Evolutionary conservation across 129 eudicot genomes (phyloP).

Genomic region (Apium graveolens): DNA sequence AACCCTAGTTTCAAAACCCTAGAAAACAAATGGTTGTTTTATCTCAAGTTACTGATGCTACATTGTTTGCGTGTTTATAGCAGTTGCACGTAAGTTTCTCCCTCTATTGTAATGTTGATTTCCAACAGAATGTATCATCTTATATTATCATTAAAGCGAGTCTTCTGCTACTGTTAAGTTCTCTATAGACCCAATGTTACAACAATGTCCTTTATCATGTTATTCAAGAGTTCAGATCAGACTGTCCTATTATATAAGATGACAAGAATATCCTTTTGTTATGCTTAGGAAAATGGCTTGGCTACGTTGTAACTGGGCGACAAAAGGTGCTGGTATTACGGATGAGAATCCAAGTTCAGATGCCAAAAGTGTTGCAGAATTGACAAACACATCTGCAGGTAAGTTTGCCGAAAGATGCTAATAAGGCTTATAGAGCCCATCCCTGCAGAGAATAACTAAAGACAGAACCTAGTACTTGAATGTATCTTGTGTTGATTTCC

Average conservation of each 20-base stretch:
- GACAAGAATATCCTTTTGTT: no score
- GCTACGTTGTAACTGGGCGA: conserved; percentile 19
- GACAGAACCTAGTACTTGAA: no score
- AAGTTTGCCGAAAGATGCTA: neutral
- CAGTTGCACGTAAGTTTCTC: conserved; percentile 78
- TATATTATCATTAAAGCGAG: no score
- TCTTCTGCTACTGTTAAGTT: no score
- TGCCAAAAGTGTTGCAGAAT: conserved; percentile 78
- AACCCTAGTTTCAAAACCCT: neutral
- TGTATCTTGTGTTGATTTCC: no score
- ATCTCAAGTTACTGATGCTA: conserved; percentile 97
- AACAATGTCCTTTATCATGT: no score
- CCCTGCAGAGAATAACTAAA: no score
- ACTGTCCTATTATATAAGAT: no score
- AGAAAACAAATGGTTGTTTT: conserved; percentile 66
- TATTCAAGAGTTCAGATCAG: no score
- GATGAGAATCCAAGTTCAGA: conserved; percentile 74
- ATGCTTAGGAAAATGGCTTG: conserved; percentile 14
- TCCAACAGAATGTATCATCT: no score
- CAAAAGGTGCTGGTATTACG: conserved; percentile 18
- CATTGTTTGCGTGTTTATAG: conserved; percentile 78
- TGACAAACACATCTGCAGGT: conserved; percentile 63
- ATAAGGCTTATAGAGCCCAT: neutral
- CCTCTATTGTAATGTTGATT: neutral
- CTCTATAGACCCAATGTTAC: no score